A percentile compares a stretch with the other conserved stretches of the same genome.
Evolutionary conservation across 805 yeast species (phyloP).

Genomic region (Wickerhamomyces kurtzmanii): DNA sequence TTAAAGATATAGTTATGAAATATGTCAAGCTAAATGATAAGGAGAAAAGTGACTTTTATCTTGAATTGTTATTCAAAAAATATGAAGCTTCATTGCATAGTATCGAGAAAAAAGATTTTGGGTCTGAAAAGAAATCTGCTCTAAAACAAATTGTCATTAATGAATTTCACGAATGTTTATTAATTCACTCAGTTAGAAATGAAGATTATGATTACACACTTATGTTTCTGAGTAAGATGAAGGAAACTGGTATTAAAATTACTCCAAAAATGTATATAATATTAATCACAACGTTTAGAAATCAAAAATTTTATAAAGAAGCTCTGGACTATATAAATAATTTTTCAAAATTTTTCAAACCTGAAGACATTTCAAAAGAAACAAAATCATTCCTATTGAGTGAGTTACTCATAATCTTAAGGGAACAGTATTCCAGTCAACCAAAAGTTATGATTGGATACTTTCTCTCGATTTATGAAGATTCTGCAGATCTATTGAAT

Average conservation of each 20-base stretch:
- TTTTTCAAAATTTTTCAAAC: conserved; percentile 7
- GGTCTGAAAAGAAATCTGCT: too few relatives aligned
- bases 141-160: too few relatives aligned
- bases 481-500: conserved; percentile 5
- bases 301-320: conserved; percentile 10
- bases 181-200: conserved; percentile 5
- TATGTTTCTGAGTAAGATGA: conserved; percentile 7
- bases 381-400: conserved; percentile 3
- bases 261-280: conserved; percentile 9
- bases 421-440: conserved; percentile 9
- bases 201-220: conserved; percentile 8
- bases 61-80: conserved; percentile 6
- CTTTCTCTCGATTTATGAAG: conserved; percentile 10
- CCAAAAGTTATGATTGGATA: conserved; percentile 13
- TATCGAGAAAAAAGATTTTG: too few relatives aligned
- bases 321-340: conserved; percentile 7
- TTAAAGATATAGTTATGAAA: conserved; percentile 4
- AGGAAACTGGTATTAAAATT: conserved; percentile 4
- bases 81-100: too few relatives aligned
- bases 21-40: conserved; percentile 3
- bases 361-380: conserved; percentile 1
- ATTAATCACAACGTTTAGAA: conserved; percentile 9
- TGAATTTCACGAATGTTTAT: too few relatives aligned
- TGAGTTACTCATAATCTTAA: conserved; percentile 10
- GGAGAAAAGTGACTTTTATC: conserved; percentile 2